phyloP scores from a whole-genome alignment of 257 asterid genomes.

The Datura wrightii region DNA sequence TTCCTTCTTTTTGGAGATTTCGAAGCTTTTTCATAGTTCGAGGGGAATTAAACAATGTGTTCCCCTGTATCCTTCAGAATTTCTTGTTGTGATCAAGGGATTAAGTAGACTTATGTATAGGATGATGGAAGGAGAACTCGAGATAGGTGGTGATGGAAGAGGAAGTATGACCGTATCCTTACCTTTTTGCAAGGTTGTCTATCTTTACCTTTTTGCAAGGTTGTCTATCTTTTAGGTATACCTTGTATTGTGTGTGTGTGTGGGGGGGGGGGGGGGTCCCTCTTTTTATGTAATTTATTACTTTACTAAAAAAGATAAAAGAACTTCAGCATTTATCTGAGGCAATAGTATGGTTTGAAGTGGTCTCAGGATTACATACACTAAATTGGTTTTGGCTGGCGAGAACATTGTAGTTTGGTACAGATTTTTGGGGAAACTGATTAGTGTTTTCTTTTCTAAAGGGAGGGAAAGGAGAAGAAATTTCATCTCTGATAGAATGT shows the following conservation, averaged over 20 bases:
- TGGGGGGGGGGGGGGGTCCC: not conserved
- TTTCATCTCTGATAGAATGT: not conserved
- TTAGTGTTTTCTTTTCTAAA: not conserved
- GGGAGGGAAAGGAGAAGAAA: not conserved
- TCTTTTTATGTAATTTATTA: not conserved
- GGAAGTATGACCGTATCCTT: not conserved
- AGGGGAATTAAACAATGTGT: not conserved
- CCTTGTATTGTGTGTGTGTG: not conserved
- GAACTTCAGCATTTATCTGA: constrained; percentile 3
- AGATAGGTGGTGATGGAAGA: not conserved
- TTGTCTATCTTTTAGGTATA: not conserved
- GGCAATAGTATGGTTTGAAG: constrained; percentile 1
- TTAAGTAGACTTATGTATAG: not conserved
- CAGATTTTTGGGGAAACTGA: not conserved
- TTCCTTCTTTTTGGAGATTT: not conserved
- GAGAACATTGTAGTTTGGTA: not conserved
- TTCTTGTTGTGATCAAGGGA: not conserved
- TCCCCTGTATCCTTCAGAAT: constrained; percentile 5
- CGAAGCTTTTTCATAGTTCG: not conserved
- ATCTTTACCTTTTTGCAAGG: not conserved
- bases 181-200: too few species aligned
- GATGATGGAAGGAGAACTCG: not conserved
- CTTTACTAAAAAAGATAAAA: not conserved
- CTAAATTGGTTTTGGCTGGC: not conserved
- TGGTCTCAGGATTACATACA: not conserved